A percentile compares a stretch with the other conserved stretches of the same genome.
These are phyloP conservation scores for Coix lacrymajobi DNA, from an alignment of 176 grass and related monocot genomes.

Conservation along the genomic window DNA sequence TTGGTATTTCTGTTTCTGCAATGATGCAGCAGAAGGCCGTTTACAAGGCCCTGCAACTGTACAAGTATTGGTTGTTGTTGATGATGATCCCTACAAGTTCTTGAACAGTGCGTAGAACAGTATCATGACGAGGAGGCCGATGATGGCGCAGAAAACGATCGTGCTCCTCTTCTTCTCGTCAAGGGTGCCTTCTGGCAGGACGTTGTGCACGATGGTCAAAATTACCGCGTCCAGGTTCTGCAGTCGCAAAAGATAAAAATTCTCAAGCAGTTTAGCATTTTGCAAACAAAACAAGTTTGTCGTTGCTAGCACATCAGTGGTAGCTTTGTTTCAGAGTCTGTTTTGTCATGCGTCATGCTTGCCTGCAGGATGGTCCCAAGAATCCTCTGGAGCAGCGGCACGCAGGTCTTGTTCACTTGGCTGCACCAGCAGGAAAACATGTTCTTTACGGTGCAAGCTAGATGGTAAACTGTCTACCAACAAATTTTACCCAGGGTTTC, in stretches of 20 bases:
- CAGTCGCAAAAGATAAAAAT: neutral
- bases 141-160: conserved; percentile 26
- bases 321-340: neutral
- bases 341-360: neutral
- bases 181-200: conserved; percentile 45
- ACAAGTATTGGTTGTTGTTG: neutral
- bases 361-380: conserved; percentile 38
- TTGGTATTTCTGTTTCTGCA: neutral
- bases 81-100: conserved; percentile 9
- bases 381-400: conserved; percentile 32
- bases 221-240: conserved; percentile 64
- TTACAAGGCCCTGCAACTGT: conserved; percentile 8
- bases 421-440: neutral
- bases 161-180: conserved; percentile 35
- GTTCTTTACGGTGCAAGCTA: neutral
- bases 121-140: conserved; percentile 48
- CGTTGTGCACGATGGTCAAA: conserved; percentile 39
- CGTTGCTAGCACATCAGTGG: too few relatives aligned
- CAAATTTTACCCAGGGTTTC: neutral
- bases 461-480: neutral
- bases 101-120: conserved; percentile 46
- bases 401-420: conserved; percentile 37
- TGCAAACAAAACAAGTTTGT: neutral
- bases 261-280: neutral
- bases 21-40: neutral